Evolutionary conservation across 2,329 filamentous ascomycete species (phyloP), one percentile per base, ranked within the genome.

Genomic region (Aspergillus udagawae): DNA sequence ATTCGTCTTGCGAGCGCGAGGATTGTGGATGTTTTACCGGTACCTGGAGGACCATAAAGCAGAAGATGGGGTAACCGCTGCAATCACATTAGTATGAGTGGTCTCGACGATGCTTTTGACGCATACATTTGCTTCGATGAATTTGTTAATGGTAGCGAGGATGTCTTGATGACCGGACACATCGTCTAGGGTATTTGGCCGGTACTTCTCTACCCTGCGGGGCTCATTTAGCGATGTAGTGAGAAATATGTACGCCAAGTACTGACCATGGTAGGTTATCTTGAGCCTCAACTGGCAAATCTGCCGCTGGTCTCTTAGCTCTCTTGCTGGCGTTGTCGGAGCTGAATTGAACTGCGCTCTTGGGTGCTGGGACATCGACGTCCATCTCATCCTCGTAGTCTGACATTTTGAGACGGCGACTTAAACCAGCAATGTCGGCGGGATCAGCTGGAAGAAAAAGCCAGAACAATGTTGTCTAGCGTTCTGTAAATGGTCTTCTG

Each of bases 161-260:
- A 99, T 97, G 75, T 99, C 94, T 71, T 97, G 90, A 75, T 99
- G 94, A 21, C 94, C 94, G 3, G 92, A 96, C 57, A 99, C 94
- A 75, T 99, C 94, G 65, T 88, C 86, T 49, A 99, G 85, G 1
- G 90, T 91, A 60, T 87, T 87, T 20, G 94, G 94, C 53, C 94
- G 86, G 77, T 97, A 99, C 71, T 99, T 99, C 73, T 99, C 94
- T 8, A 99, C 92, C 92, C 90, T 92, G 59, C 49, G 49, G 49
- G 58, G 54, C 62, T 66, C 52, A 65, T 52, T 59, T 50, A 66
- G 57, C 10, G 8, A 20, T 14, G 12, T 6, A 6, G 32, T 28
- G 1, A 17, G 7, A 28, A 7, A 7, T 23, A 9, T 14, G 5
- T 35, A 56, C 8, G 4, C 4, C 14, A 23, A 38, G 8, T 23